Evolutionary conservation across 192 early-diverging fungal genomes (phyloP), one percentile per base, ranked within the genome.

Genomic region (Phycomyces nitens): DNA sequence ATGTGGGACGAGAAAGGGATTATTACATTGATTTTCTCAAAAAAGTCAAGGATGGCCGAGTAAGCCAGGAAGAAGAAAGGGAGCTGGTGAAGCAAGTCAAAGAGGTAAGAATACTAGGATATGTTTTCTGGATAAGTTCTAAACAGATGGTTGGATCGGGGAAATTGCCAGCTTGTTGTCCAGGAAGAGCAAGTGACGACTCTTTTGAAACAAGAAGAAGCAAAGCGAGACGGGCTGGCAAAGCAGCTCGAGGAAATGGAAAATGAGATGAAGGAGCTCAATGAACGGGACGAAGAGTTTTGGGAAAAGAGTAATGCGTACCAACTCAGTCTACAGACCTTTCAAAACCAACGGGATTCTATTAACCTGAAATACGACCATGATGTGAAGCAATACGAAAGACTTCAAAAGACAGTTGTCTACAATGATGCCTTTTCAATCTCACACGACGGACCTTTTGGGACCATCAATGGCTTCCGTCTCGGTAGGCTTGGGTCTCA

Each of bases 391-490:
- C 90, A 93, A 63, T 82, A 95, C 12, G 92, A 92, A 24, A 81
- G 84, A 60, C 79, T 99, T 6, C 88, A 92, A 72, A 92, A 89
- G 55, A 96, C 94, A 2, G 95, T 94, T 67, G 93, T 99, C 15
- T 95, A 89, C 78, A 96, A 97, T 73, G 96, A 99, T 65, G 86
- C 92, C 0, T 97, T 97, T 72, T 88, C 87, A 53, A 96, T 99
- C 40, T 74, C 86, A 40, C 87, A 94, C 44, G 86, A 88, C 62
- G 93, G 92, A 1, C 83, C 86, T 34, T 88, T 97, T 70, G 94
- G 89, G 8, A 94, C 91, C 9, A 99, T 99, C 68, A 97, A 99
- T 73, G 94, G 93, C 1, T 93, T 95, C 60, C 79, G 96, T 21
- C 68, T 98, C 43, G 95, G 95, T 18, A 83, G 92, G 22, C 79